phyloP scores from a whole-genome alignment of 345 rosid species.

The Gossypium raimondii region DNA sequence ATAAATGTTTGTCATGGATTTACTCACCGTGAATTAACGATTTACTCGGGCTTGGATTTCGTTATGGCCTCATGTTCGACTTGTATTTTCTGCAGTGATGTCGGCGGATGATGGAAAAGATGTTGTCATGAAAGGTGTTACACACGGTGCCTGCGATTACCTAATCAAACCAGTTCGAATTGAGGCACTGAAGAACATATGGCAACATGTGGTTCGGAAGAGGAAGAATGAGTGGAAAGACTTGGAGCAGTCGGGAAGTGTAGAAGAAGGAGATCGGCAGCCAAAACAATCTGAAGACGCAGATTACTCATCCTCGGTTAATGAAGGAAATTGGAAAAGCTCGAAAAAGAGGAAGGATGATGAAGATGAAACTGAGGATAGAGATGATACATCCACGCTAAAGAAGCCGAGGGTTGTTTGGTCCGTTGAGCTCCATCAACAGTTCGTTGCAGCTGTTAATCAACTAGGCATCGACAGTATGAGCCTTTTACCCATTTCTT shows the following conservation, averaged over 20 bases:
- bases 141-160: slow-evolving; percentile 84
- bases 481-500: background rate
- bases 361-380: slow-evolving; percentile 60
- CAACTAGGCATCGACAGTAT: slow-evolving; percentile 86
- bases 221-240: slow-evolving; percentile 51
- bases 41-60: background rate
- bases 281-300: slow-evolving; percentile 45
- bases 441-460: slow-evolving; percentile 80
- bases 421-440: slow-evolving; percentile 84
- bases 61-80: background rate
- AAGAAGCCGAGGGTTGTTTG: slow-evolving; percentile 87
- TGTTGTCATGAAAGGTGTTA: slow-evolving; percentile 69
- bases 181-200: slow-evolving; percentile 73
- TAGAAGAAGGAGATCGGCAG: slow-evolving; percentile 49
- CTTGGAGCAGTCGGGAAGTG: slow-evolving; percentile 55
- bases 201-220: slow-evolving; percentile 73
- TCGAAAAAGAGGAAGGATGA: slow-evolving; percentile 57
- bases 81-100: slow-evolving; percentile 57
- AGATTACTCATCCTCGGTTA: slow-evolving; percentile 61
- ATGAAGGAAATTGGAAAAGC: slow-evolving; percentile 50
- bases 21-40: background rate
- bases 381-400: slow-evolving; percentile 71
- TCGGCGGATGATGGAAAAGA: slow-evolving; percentile 73
- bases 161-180: slow-evolving; percentile 68
- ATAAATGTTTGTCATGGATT: background rate